Evolutionary conservation across 2,329 filamentous ascomycete genomes (phyloP), one percentile per base, ranked within the genome.

Genomic region (Hawksworthiomyces lignivorus): DNA sequence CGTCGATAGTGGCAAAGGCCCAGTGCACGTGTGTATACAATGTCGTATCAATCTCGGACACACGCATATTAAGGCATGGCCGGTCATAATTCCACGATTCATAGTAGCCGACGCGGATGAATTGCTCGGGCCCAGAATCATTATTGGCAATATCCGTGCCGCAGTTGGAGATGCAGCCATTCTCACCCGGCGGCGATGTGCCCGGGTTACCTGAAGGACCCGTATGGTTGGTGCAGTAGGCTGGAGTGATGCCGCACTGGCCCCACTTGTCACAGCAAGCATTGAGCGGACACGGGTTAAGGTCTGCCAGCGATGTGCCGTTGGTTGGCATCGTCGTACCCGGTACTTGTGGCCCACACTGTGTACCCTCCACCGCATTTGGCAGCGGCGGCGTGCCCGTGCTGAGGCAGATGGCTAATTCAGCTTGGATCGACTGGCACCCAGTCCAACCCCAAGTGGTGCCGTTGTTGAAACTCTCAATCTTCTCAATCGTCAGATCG

Each of bases 231-330:
- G 50, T 56, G 52, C 69, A 73, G 49, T 69, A 70, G n/a, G 67
- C 66, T 2, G 48, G 47, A 0, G 64, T 66, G 2, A 59, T 59
- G 6, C 69, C 69, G 20, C 70, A 73, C 35, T 65, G 58, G 1
- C 69, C 70, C 56, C 64, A 67, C 30, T 57, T 52, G 44, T 64
- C 50, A 46, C 57, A 57, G 46, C 54, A 58, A 11, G 50, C 50
- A 7, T 58, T 56, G 3, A 59, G 44, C 4, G 51, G 54, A 24
- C 58, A 61, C 0, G 52, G 54, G 32, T 58, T 60, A 12, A 60
- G 39, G 8, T 46, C 28, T 22, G 45, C 46, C 15, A 58, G 24
- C 24, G 8, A 37, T 1, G 28, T 15, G 27, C 6, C 14, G 39
- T 49, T 2, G 2, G 28, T 42, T 34, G 57, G 57, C 24, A 48